phyloP scores from a whole-genome alignment of 371 early-diverging fungal genomes.

The Mortierella sp. region DNA sequence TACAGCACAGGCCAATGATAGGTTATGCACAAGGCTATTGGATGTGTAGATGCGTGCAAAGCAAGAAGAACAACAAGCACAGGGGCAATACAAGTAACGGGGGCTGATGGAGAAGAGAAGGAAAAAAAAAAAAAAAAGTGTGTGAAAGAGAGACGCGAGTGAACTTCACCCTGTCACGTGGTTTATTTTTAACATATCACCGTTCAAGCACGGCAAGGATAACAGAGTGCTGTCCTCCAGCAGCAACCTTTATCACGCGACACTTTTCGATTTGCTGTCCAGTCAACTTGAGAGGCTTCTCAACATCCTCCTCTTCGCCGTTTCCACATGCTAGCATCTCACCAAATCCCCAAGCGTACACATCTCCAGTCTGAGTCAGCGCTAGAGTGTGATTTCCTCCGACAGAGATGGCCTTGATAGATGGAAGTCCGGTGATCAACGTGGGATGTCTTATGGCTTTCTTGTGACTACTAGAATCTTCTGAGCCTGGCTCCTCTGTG shows the following conservation, averaged over 20 bases:
- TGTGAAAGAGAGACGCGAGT: not conserved
- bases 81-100: not conserved
- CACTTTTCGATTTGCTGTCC: slow-evolving; percentile 55
- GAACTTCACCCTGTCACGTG: not conserved
- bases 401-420: slow-evolving; percentile 74
- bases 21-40: not conserved
- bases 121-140: no score
- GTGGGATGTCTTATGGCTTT: slow-evolving; percentile 73
- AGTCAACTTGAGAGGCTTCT: slow-evolving; percentile 36
- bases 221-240: slow-evolving; percentile 85
- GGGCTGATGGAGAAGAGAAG: not conserved
- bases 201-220: slow-evolving; percentile 59
- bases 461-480: slow-evolving; percentile 60
- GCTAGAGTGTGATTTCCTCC: slow-evolving; percentile 94
- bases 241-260: slow-evolving; percentile 68
- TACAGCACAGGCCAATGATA: not conserved
- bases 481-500: slow-evolving; percentile 55
- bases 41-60: not conserved
- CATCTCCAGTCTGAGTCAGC: slow-evolving; percentile 72
- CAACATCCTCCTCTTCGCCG: slow-evolving; percentile 77
- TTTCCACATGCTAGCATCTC: slow-evolving; percentile 82
- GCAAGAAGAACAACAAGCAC: not conserved
- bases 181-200: slow-evolving; percentile 1
- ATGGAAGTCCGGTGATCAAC: slow-evolving; percentile 59
- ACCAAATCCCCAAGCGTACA: slow-evolving; percentile 96